Base-by-base conservation (phyloP, 495 filamentous ascomycete species). In the Penicillium bovifimosum region DNA sequence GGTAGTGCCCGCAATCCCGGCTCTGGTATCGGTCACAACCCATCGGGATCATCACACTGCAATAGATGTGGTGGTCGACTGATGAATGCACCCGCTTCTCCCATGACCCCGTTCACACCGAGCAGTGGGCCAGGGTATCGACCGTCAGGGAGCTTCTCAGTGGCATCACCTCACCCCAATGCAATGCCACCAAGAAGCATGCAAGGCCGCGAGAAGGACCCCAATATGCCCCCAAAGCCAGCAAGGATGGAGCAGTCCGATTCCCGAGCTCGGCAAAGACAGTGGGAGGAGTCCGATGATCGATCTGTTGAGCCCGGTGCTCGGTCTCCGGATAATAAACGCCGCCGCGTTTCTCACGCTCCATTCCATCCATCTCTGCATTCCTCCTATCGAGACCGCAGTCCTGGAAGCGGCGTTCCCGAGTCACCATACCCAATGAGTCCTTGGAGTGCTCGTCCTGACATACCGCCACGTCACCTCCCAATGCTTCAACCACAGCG, bases 291-390 rank as follows among this genome's bases (percentile, higher is more conserved):
- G n/a, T 5, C 34, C 16, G 34, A n/a, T 14, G 34, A n/a, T 36
- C 34, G 34, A 36, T 36, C 20, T 24, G 20, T 24, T 24, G 20
- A 68, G 7, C 60, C 53, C 31, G 50, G 41, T 9, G 50, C 33
- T 36, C 49, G 52, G 16, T 75, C 78, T 5, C 73, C 78, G 6
- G 82, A 81, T 27, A 54, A 68, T 5, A 87, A 86, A 62, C 76
- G 82, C 41, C 78, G 83, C 13, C 76, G 81, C 5, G 74, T 77
- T 35, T 60, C 67, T 7, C 63, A 67, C 1, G 41, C 42, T 5
- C 20, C 52, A 33, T 62, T 63, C 47, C 67, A 66, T 36, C 47
- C 61, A 31, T 63, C 55, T 39, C 41, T 60, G 18, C 47, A 45
- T 29, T 34, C 33, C 7, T 32, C 47, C 13, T 60, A 62, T 49